Conservation (phyloP, 2,329 filamentous ascomycete species). For the Lachnellula cervina region DNA sequence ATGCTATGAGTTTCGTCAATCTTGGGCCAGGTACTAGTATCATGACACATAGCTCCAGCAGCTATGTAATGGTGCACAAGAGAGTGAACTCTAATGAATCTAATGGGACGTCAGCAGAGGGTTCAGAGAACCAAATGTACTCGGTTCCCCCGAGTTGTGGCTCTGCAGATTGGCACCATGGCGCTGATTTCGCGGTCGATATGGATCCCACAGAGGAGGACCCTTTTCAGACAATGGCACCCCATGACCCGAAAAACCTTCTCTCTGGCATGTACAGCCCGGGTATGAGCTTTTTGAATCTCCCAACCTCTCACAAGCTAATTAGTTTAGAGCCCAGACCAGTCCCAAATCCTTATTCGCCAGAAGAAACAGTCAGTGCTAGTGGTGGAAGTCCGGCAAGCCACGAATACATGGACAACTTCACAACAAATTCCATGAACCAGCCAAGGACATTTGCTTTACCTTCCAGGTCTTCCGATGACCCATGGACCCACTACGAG, state of each 20-base stretch:
- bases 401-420: conserved; percentile 5
- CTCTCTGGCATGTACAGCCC: conserved; percentile 5
- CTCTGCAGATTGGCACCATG: conserved; percentile 7
- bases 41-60: not conserved
- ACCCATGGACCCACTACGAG: conserved; percentile 16
- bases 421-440: not conserved
- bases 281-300: conserved; percentile 1
- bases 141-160: conserved; percentile 8
- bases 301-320: not conserved
- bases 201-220: conserved; percentile 9
- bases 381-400: not conserved
- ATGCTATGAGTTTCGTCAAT: conserved; percentile 4
- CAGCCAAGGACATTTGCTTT: not conserved
- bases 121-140: conserved; percentile 5
- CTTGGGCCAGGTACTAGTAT: not conserved
- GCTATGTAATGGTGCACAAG: conserved; percentile 11
- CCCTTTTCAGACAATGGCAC: conserved; percentile 1
- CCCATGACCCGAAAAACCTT: conserved; percentile 7
- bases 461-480: conserved; percentile 3
- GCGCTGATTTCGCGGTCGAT: conserved; percentile 5
- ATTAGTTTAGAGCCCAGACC: conserved; percentile 2
- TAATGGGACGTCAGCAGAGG: conserved; percentile 1
- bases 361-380: conserved; percentile 1
- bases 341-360: conserved; percentile 4
- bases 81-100: conserved; percentile 6